Evolutionary conservation across 257 asterid genomes (phyloP).

Genomic region (Phtheirospermum japonicum): DNA sequence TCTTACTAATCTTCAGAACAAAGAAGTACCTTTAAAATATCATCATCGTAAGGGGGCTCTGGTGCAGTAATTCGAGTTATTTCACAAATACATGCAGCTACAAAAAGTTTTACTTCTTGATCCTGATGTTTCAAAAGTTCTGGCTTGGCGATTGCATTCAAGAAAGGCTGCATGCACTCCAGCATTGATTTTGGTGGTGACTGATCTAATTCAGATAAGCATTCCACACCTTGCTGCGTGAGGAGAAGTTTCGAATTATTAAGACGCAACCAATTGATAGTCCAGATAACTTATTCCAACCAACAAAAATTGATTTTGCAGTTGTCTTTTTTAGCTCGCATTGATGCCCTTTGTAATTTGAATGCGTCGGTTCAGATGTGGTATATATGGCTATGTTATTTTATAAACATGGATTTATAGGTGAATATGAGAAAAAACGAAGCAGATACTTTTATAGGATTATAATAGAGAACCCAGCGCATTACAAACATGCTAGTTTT

Average conservation of each 20-base stretch:
- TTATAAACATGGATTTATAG: slow-evolving; percentile 18
- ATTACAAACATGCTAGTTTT: background rate
- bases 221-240: slow-evolving; percentile 83
- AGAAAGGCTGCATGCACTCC: slow-evolving; percentile 80
- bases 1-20: slow-evolving; percentile 19
- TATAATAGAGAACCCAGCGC: background rate
- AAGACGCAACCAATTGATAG: slow-evolving; percentile 23
- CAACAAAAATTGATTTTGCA: slow-evolving; percentile 19
- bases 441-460: slow-evolving; percentile 13
- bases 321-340: background rate
- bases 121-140: slow-evolving; percentile 93
- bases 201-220: slow-evolving; percentile 86
- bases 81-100: slow-evolving; percentile 93
- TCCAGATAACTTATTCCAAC: slow-evolving; percentile 18
- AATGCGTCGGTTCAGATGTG: slow-evolving; percentile 1
- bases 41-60: slow-evolving; percentile 87
- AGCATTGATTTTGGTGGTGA: slow-evolving; percentile 69
- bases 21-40: slow-evolving; percentile 65
- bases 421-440: slow-evolving; percentile 6
- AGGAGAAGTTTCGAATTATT: slow-evolving; percentile 15
- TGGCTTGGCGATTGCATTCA: slow-evolving; percentile 70
- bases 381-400: slow-evolving; percentile 8
- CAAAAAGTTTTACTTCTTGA: slow-evolving; percentile 83
- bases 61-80: slow-evolving; percentile 98
- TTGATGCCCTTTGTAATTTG: background rate